A percentile compares a stretch with the other conserved stretches of the same genome.
Conservation (phyloP, 1,284 basidiomycete species). For the Baeospora myosura region DNA sequence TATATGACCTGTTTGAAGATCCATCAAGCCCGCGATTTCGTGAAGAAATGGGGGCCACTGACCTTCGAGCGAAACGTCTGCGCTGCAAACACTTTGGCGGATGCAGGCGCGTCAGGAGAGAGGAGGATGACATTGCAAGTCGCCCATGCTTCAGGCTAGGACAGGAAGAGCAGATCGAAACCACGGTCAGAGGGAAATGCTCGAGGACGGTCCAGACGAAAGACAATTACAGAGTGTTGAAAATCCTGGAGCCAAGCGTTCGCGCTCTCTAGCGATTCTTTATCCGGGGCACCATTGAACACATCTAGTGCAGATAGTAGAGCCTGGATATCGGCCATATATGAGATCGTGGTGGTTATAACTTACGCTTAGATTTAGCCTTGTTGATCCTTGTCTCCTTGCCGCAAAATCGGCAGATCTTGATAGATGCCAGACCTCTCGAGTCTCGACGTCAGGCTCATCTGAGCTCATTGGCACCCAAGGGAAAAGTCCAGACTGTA, state of each 20-base stretch:
- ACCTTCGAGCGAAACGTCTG: conserved; percentile 97
- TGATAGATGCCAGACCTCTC: not conserved
- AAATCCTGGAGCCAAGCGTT: conserved; percentile 93
- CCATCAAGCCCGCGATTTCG: conserved; percentile 16
- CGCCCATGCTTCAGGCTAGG: conserved; percentile 91
- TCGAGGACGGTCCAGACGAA: conserved; percentile 56
- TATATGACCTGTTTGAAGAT: conserved; percentile 79
- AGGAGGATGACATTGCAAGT: conserved; percentile 89
- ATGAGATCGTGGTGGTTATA: conserved; percentile 10
- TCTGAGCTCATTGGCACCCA: not conserved
- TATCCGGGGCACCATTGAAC: conserved; percentile 75
- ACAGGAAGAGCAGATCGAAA: conserved; percentile 40
- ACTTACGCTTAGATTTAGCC: not conserved
- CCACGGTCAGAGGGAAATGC: conserved; percentile 52
- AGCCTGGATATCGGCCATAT: conserved; percentile 63
- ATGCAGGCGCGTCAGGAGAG: conserved; percentile 69
- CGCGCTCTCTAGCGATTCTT: conserved; percentile 73
- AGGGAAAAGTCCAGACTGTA: not conserved
- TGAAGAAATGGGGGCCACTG: conserved; percentile 21
- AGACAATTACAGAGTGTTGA: conserved; percentile 89
- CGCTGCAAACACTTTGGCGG: conserved; percentile 90
- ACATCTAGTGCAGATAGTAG: conserved; percentile 69
- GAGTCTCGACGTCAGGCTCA: not conserved
- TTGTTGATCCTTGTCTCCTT: not conserved
- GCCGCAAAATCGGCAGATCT: conserved; percentile 2